Conservation (phyloP, 2,329 filamentous ascomycete species). For the Sporothrix protearum region DNA sequence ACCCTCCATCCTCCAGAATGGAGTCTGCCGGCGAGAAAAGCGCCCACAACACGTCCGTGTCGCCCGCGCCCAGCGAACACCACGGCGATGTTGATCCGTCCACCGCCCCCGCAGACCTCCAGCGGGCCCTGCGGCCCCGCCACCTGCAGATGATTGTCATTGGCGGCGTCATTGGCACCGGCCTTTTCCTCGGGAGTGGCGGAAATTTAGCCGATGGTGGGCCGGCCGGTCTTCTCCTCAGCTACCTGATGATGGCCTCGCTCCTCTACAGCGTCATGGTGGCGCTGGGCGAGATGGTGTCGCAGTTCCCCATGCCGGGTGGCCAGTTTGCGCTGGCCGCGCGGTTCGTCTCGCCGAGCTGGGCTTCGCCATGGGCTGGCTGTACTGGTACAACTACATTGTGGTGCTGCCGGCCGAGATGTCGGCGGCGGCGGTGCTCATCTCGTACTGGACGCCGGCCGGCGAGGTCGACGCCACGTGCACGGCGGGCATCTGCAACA, state of each 20-base stretch:
- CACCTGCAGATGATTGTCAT: constrained; percentile 21
- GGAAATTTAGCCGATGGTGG: constrained; percentile 17
- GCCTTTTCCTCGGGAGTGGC: constrained; percentile 17
- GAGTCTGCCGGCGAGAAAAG: background rate
- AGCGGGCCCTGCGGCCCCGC: background rate
- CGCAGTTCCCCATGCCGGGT: background rate
- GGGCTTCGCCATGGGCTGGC: constrained; percentile 49
- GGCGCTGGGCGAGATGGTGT: constrained; percentile 19
- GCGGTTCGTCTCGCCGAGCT: constrained; percentile 43
- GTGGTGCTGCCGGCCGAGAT: constrained; percentile 29
- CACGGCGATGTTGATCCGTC: background rate
- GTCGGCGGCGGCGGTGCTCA: constrained; percentile 17
- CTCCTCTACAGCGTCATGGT: constrained; percentile 18
- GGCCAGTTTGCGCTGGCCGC: constrained; percentile 16
- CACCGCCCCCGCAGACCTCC: background rate
- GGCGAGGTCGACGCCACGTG: constrained; percentile 19
- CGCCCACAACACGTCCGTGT: background rate
- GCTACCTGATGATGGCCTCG: constrained; percentile 13
- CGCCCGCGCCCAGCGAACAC: background rate
- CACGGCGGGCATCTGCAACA: background rate
- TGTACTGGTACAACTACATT: constrained; percentile 50
- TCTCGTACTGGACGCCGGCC: constrained; percentile 23
- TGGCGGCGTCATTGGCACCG: constrained; percentile 18
- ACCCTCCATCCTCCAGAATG: too few relatives aligned
- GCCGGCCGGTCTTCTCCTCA: constrained; percentile 17